Evolutionary conservation across 2,329 filamentous ascomycete species (phyloP).

Genomic region (Phyllosticta citribraziliensis): DNA sequence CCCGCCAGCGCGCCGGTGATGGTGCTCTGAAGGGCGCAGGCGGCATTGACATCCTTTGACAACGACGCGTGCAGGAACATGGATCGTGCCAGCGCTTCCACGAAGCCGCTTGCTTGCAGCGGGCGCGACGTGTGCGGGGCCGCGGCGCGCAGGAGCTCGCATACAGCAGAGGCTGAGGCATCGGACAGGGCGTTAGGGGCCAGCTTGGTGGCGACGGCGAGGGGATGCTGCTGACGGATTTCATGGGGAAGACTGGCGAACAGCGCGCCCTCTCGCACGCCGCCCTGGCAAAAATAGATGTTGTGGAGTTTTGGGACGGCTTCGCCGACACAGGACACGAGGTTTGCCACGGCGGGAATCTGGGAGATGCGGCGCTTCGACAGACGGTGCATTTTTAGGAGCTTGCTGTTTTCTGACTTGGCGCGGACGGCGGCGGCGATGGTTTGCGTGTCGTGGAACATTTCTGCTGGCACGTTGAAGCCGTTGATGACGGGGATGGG

Average conservation of each 20-base stretch:
- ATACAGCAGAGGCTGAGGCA: background rate
- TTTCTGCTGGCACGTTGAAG: constrained; percentile 48
- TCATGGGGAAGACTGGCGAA: constrained; percentile 56
- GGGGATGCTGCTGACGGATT: constrained; percentile 55
- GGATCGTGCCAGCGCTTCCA: constrained; percentile 50
- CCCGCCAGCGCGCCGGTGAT: constrained; percentile 59
- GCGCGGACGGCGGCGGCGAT: constrained; percentile 49
- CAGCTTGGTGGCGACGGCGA: constrained; percentile 48
- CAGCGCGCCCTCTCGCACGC: constrained; percentile 74
- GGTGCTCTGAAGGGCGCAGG: constrained; percentile 62
- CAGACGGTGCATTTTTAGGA: constrained; percentile 45
- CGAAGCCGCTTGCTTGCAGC: constrained; percentile 32
- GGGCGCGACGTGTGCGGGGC: constrained; percentile 18
- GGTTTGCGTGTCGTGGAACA: constrained; percentile 1
- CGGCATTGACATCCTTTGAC: constrained; percentile 35
- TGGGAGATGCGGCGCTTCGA: constrained; percentile 70
- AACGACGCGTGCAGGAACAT: constrained; percentile 45
- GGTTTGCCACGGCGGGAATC: constrained; percentile 71
- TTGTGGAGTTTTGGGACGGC: constrained; percentile 58
- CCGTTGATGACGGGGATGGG: constrained; percentile 76
- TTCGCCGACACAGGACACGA: constrained; percentile 64
- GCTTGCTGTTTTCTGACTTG: constrained; percentile 32
- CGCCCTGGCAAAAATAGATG: constrained; percentile 78
- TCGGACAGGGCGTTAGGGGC: constrained; percentile 29
- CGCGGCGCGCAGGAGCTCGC: background rate